A percentile compares a stretch with the other conserved stretches of the same genome.
phyloP scores from a whole-genome alignment of 345 rosid genomes.

The Arabidopsis arenosa region DNA sequence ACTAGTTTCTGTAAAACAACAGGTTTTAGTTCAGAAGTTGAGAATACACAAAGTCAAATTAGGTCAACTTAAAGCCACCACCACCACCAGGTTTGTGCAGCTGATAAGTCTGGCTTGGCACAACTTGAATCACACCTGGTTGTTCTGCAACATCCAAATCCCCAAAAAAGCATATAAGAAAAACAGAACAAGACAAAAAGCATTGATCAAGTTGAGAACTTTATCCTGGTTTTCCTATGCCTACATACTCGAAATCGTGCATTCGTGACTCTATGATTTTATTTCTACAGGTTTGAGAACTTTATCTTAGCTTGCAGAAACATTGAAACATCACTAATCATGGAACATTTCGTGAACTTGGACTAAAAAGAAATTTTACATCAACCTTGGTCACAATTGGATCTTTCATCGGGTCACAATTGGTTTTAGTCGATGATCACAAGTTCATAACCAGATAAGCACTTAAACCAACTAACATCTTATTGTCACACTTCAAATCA shows the following conservation, averaged over 20 bases:
- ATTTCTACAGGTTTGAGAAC: neutral
- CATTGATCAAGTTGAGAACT: neutral
- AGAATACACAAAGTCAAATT: constrained; percentile 24
- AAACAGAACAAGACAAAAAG: neutral
- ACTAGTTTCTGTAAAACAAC: constrained; percentile 15
- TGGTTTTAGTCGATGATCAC: neutral
- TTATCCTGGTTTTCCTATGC: neutral
- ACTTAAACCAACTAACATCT: neutral
- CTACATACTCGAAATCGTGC: neutral
- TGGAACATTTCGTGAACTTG: neutral
- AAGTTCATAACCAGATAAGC: neutral
- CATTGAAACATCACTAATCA: neutral
- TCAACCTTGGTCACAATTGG: neutral
- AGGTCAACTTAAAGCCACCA: constrained; percentile 38
- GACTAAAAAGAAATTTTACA: neutral
- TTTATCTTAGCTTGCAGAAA: neutral
- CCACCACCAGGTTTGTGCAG: constrained; percentile 53
- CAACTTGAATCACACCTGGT: constrained; percentile 92
- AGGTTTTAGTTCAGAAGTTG: constrained; percentile 30
- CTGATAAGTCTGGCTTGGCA: constrained; percentile 64
- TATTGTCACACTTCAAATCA: neutral
- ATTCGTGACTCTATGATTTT: constrained; percentile 3
- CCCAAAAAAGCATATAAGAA: neutral
- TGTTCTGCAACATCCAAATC: constrained; percentile 57
- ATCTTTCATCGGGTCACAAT: constrained; percentile 1